Percentiles rank a stretch among this genome's conserved stretches.
These are phyloP conservation scores for Paraurostyla sp. DNA, from an alignment of 73 alveolate genomes.

Conservation along the genomic window DNA sequence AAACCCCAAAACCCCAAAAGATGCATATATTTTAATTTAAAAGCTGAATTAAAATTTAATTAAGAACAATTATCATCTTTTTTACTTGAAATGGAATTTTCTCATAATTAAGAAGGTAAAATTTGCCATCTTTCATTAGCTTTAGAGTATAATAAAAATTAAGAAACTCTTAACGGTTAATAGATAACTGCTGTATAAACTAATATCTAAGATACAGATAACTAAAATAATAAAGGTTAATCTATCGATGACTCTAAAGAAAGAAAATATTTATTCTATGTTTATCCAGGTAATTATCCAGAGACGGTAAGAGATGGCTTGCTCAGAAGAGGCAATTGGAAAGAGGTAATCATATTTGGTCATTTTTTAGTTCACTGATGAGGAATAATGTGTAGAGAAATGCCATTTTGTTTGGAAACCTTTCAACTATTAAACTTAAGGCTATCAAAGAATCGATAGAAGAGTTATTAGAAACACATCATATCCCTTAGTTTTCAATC, in stretches of 20 bases:
- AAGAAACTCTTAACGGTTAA: no score
- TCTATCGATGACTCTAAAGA: neutral
- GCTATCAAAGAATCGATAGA: conserved; percentile 63
- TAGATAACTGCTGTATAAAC: no score
- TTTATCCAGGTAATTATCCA: conserved; percentile 76
- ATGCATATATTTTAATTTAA: no score
- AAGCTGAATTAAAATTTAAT: no score
- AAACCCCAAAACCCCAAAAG: no score
- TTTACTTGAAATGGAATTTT: no score
- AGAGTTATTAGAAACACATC: conserved; percentile 34
- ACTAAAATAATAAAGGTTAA: no score
- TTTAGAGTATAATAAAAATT: no score
- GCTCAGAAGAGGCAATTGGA: conserved; percentile 77
- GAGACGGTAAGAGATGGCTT: conserved; percentile 60
- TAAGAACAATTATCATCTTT: no score
- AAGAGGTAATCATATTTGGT: conserved; percentile 45
- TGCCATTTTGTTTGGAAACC: conserved; percentile 74
- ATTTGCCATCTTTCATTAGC: no score
- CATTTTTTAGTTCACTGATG: conserved; percentile 28
- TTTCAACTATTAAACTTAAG: conserved; percentile 22
- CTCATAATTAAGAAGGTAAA: no score
- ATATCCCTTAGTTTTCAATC: conserved; percentile 74
- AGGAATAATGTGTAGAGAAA: conserved; percentile 52
- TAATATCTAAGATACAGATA: no score
- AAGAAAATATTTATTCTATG: conserved; percentile 6